These are phyloP conservation scores for Leptodontidium sp. DNA, from an alignment of 2,329 filamentous ascomycete species.

Conservation along the genomic window DNA sequence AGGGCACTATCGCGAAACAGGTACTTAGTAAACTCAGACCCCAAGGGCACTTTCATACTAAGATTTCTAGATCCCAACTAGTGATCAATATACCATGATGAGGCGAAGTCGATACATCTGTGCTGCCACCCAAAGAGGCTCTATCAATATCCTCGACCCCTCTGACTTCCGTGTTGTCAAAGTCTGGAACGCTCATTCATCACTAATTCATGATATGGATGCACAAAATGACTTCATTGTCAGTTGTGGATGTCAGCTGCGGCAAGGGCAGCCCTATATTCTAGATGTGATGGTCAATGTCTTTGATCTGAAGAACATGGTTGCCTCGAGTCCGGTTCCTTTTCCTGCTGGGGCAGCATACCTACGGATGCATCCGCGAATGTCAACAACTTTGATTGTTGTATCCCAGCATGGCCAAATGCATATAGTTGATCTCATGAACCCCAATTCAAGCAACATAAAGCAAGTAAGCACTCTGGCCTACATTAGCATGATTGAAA, in stretches of 20 bases:
- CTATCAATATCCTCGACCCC: slow-evolving; percentile 86
- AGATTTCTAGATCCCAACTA: slow-evolving; percentile 67
- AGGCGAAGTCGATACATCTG: slow-evolving; percentile 90
- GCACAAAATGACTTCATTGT: slow-evolving; percentile 94
- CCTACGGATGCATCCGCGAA: slow-evolving; percentile 94
- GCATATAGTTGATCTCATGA: slow-evolving; percentile 91
- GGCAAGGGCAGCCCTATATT: slow-evolving; percentile 81
- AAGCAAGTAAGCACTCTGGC: slow-evolving; percentile 69
- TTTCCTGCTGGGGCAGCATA: slow-evolving; percentile 93
- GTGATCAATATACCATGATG: slow-evolving; percentile 89
- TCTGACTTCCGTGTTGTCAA: slow-evolving; percentile 80
- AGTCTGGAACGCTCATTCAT: slow-evolving; percentile 89
- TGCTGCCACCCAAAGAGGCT: slow-evolving; percentile 83
- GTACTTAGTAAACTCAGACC: slow-evolving; percentile 47
- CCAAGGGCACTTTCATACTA: slow-evolving; percentile 36
- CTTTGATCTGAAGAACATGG: slow-evolving; percentile 91
- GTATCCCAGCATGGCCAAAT: slow-evolving; percentile 92
- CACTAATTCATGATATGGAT: slow-evolving; percentile 95
- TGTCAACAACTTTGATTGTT: slow-evolving; percentile 94
- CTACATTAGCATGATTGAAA: slow-evolving; percentile 70
- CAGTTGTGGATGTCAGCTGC: slow-evolving; percentile 90
- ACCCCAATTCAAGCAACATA: slow-evolving; percentile 74
- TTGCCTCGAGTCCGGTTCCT: slow-evolving; percentile 87
- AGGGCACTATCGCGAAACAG: slow-evolving; percentile 76
- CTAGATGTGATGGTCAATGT: slow-evolving; percentile 94